phyloP scores from a whole-genome alignment of 2,329 filamentous ascomycete genomes.

The Domatiomyces globalis region DNA sequence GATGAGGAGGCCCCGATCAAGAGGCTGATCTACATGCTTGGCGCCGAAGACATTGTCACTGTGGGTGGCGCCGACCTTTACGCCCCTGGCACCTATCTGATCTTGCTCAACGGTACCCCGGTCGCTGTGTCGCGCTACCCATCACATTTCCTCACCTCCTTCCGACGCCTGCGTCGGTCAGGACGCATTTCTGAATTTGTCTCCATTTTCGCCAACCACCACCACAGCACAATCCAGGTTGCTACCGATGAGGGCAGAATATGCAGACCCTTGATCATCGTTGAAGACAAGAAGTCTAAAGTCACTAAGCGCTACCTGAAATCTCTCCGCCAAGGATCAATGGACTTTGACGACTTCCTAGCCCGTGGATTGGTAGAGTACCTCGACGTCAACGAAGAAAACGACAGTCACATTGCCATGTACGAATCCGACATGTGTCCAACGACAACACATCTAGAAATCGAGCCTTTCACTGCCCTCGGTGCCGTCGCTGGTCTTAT shows the following conservation, averaged over 20 bases:
- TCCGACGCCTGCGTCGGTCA: conserved; percentile 73
- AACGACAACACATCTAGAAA: conserved; percentile 85
- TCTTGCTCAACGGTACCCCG: conserved; percentile 91
- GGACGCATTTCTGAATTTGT: conserved; percentile 93
- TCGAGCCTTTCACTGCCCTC: conserved; percentile 92
- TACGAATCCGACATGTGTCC: conserved; percentile 73
- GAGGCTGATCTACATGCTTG: conserved; percentile 72
- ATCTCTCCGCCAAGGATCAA: conserved; percentile 65
- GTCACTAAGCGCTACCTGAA: conserved; percentile 66
- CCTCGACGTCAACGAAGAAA: conserved; percentile 91
- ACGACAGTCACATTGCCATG: conserved; percentile 83
- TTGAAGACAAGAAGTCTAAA: conserved; percentile 72
- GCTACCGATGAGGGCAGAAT: conserved; percentile 95
- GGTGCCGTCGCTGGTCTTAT: conserved; percentile 93
- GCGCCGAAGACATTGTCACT: conserved; percentile 66
- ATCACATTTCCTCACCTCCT: conserved; percentile 70
- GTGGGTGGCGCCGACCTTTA: conserved; percentile 81
- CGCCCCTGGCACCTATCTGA: conserved; percentile 65
- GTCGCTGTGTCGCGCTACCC: conserved; percentile 75
- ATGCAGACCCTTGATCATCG: conserved; percentile 88
- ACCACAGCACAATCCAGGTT: conserved; percentile 83
- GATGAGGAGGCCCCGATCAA: conserved; percentile 84
- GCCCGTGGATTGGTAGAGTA: conserved; percentile 87
- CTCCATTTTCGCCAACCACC: conserved; percentile 88
- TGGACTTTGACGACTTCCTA: conserved; percentile 88